phyloP scores from a whole-genome alignment of 2,329 filamentous ascomycete genomes.

The Trichoderma sp. region DNA sequence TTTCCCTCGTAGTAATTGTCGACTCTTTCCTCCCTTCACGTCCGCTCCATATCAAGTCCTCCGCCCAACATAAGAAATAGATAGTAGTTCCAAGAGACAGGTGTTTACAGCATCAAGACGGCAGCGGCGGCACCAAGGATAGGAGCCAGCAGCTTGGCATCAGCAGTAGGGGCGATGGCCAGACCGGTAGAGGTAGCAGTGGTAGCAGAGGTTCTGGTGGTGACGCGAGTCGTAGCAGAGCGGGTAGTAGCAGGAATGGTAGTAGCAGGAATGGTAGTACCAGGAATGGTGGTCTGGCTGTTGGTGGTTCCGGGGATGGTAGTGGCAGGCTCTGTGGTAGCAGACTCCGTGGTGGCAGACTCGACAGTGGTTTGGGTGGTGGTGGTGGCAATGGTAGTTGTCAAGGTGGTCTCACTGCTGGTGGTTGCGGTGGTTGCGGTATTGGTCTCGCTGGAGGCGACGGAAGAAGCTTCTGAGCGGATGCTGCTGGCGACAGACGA shows the following conservation, averaged over 20 bases:
- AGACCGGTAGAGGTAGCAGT: constrained; percentile 2
- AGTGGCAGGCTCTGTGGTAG: constrained; percentile 2
- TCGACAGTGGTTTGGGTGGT: constrained; percentile 6
- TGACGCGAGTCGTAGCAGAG: neutral
- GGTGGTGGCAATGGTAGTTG: neutral
- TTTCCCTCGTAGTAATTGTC: neutral
- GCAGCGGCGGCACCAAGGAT: constrained; percentile 16
- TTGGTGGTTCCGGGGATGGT: constrained; percentile 13
- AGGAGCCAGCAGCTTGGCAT: constrained; percentile 16
- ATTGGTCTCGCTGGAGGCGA: neutral
- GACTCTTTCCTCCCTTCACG: neutral
- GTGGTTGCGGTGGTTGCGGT: neutral
- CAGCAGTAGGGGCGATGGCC: constrained; percentile 3
- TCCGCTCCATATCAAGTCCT: constrained; percentile 3
- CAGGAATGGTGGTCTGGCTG: neutral
- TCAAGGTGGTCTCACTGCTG: neutral
- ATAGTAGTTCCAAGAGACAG: neutral
- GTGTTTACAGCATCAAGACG: constrained; percentile 12
- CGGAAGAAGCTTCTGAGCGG: neutral
- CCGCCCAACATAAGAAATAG: neutral
- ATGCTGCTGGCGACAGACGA: constrained; percentile 12
- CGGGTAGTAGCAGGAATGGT: neutral
- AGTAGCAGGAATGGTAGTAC: constrained; percentile 4
- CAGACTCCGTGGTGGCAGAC: constrained; percentile 6
- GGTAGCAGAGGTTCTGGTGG: neutral